Evolutionary conservation across 1,284 basidiomycete species (phyloP).

Genomic region (Ceratobasidium sp.): DNA sequence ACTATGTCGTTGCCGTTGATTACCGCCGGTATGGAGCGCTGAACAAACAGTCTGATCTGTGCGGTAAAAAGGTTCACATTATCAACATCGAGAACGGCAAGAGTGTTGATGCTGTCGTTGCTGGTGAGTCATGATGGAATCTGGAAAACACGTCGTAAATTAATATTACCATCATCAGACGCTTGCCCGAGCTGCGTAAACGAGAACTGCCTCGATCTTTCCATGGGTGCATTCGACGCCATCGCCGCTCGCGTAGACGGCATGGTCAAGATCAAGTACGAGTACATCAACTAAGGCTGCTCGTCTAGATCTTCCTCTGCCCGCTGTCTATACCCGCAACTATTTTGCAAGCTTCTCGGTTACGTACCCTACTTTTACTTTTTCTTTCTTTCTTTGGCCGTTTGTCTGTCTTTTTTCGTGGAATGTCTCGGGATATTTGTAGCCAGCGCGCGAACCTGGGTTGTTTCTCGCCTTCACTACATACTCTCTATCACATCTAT

Average conservation of each 20-base stretch:
- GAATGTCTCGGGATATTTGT: neutral
- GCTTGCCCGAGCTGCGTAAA: conserved; percentile 83
- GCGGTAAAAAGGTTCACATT: conserved; percentile 70
- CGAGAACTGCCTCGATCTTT: conserved; percentile 79
- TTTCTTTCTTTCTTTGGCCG: neutral
- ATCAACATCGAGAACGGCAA: conserved; percentile 66
- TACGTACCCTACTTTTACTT: neutral
- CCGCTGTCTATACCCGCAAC: conserved; percentile 32
- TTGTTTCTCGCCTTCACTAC: neutral
- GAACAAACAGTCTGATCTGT: conserved; percentile 61
- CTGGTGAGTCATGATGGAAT: too few relatives aligned
- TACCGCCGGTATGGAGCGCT: conserved; percentile 59
- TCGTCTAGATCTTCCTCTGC: conserved; percentile 15
- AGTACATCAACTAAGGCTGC: conserved; percentile 48
- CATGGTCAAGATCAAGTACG: conserved; percentile 64
- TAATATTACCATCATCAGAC: conserved; percentile 54
- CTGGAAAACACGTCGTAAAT: too few relatives aligned
- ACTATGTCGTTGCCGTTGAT: conserved; percentile 75
- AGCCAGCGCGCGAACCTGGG: neutral
- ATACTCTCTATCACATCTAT: neutral
- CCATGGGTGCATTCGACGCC: conserved; percentile 70
- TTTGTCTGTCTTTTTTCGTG: conserved; percentile 6
- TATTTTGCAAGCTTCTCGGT: neutral
- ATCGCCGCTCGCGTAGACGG: conserved; percentile 67
- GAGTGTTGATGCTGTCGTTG: conserved; percentile 68